Evolutionary conservation across 2,329 filamentous ascomycete species (phyloP).

Genomic region (Ascochyta clinopodiicola): DNA sequence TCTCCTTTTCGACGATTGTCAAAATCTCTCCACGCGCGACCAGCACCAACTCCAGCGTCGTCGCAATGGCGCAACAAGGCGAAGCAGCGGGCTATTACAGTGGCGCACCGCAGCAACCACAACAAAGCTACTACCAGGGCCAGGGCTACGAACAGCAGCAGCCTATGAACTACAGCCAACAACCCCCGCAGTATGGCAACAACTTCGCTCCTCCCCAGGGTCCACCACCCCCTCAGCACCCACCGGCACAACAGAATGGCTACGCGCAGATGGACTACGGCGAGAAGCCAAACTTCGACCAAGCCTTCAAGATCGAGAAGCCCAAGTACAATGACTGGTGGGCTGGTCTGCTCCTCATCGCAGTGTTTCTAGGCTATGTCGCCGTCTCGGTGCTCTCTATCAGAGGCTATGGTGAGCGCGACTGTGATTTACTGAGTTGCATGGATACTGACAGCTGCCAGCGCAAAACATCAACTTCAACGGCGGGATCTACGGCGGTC

Average conservation of each 20-base stretch:
- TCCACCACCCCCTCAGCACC: conserved; percentile 29
- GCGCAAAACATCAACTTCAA: conserved; percentile 66
- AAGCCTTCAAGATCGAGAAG: conserved; percentile 80
- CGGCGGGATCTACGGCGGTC: conserved; percentile 76
- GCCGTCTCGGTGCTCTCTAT: conserved; percentile 79
- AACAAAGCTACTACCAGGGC: conserved; percentile 38
- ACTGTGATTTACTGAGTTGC: neutral
- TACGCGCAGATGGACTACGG: conserved; percentile 38
- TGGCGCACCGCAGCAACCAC: conserved; percentile 28
- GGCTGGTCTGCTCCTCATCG: conserved; percentile 80
- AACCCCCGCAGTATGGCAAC: conserved; percentile 42
- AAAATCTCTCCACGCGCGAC: neutral
- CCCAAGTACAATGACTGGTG: conserved; percentile 93
- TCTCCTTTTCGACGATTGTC: neutral
- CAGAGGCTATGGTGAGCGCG: conserved; percentile 67
- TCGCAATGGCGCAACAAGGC: conserved; percentile 40
- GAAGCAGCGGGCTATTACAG: conserved; percentile 51
- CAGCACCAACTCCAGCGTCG: neutral
- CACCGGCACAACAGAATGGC: conserved; percentile 28
- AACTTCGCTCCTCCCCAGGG: conserved; percentile 39
- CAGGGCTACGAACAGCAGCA: conserved; percentile 26
- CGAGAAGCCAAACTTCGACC: conserved; percentile 68
- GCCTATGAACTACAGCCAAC: conserved; percentile 35
- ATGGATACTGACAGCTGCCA: conserved; percentile 21
- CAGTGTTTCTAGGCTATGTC: conserved; percentile 74